Evolutionary conservation across 768 basidiomycete genomes (phyloP).

Genomic region (Pulveroboletus ravenelii): DNA sequence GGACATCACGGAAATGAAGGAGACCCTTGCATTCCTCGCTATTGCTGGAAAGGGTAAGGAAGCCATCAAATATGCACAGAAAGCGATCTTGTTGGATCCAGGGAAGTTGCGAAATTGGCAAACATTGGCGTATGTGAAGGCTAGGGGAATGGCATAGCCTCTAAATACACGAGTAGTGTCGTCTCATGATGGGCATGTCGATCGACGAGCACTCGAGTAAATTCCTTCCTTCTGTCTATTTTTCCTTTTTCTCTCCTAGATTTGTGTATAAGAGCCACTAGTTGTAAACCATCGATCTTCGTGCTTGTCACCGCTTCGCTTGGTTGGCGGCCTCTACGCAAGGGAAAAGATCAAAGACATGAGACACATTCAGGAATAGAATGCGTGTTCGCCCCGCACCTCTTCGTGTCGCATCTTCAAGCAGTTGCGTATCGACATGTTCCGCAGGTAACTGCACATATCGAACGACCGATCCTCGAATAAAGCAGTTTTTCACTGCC

Average conservation of each 20-base stretch:
- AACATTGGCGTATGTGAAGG: constrained; percentile 52
- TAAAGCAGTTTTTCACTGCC: constrained; percentile 99
- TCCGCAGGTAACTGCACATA: constrained; percentile 93
- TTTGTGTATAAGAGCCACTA: background rate
- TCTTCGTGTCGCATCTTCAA: constrained; percentile 96
- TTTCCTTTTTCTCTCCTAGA: background rate
- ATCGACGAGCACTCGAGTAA: background rate
- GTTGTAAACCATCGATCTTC: background rate
- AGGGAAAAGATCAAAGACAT: constrained; percentile 1
- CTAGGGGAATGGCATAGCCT: constrained; percentile 21
- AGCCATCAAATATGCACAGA: constrained; percentile 48
- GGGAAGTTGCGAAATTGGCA: constrained; percentile 52
- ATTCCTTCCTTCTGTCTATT: background rate
- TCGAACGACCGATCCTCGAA: constrained; percentile 95
- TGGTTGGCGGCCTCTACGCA: constrained; percentile 39
- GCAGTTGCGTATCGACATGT: constrained; percentile 88
- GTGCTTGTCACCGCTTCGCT: constrained; percentile 31
- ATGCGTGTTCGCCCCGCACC: constrained; percentile 44
- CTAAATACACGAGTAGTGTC: constrained; percentile 10
- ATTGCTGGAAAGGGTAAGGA: constrained; percentile 36
- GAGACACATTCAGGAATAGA: background rate
- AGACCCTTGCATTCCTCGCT: constrained; percentile 48
- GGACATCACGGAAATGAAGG: constrained; percentile 34
- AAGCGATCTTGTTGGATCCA: constrained; percentile 53
- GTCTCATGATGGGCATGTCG: background rate